A percentile compares a stretch with the other conserved stretches of the same genome.
phyloP scores from a whole-genome alignment of 768 basidiomycete genomes.

The Rhodotorula kratochvilovae region DNA sequence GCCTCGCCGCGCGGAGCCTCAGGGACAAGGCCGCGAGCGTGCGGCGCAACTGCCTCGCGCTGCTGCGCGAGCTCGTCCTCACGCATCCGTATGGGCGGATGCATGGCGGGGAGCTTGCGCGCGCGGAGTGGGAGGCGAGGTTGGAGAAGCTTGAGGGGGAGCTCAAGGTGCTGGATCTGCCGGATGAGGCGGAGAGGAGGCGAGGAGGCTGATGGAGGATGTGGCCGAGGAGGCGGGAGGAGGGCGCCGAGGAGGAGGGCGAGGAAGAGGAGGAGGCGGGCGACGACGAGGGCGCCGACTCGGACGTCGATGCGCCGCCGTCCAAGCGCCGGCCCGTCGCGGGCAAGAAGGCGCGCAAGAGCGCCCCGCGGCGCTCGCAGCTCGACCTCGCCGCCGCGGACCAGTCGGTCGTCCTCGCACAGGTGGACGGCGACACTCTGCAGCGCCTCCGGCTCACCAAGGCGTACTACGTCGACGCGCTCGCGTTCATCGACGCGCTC shows the following conservation, averaged over 20 bases:
- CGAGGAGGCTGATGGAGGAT: conserved; percentile 53
- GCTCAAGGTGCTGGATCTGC: conserved; percentile 65
- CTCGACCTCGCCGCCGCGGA: conserved; percentile 63
- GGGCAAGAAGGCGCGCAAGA: conserved; percentile 58
- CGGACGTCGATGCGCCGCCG: conserved; percentile 42
- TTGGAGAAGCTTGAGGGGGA: conserved; percentile 63
- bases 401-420: conserved; percentile 67
- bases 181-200: conserved; percentile 47
- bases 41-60: conserved; percentile 72
- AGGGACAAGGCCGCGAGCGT: conserved; percentile 86
- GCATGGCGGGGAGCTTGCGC: conserved; percentile 74
- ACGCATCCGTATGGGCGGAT: conserved; percentile 85
- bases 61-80: conserved; percentile 67
- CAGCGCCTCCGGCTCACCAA: conserved; percentile 67
- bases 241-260: conserved; percentile 41
- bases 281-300: conserved; percentile 45
- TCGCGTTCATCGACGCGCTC: conserved; percentile 70
- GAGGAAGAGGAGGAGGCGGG: conserved; percentile 50
- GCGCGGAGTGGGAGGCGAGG: conserved; percentile 67
- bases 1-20: conserved; percentile 69
- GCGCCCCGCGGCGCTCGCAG: conserved; percentile 48
- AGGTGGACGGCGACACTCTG: conserved; percentile 63
- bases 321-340: conserved; percentile 41
- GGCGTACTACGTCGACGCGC: conserved; percentile 79
- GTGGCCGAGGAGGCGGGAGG: conserved; percentile 53